Base-by-base conservation (phyloP, 2,329 filamentous ascomycete species). In the Fusarium goolgardi region DNA sequence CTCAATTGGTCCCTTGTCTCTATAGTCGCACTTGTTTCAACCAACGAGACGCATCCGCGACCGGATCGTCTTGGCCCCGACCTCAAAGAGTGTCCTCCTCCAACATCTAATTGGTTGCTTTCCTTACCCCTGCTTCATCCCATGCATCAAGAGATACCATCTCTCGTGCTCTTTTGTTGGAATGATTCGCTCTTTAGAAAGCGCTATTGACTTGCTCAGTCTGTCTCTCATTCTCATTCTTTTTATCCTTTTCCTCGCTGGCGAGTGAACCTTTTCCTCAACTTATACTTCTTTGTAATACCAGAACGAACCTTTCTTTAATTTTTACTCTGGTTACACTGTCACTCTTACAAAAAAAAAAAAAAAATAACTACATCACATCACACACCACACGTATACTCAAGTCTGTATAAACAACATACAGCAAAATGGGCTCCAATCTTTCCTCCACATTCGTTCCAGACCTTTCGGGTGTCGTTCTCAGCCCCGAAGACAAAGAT, bases 391-490 rank as follows among this genome's bases (percentile, higher is more conserved):
- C 15, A 34, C 23, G 40, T n/a, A 34, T 29, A 29, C 27, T 11
- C 27, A 32, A 34, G 21, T 49, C 31, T 11, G 31, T n/a, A 27
- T 16, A 50, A 25, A 23, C 50, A 44, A 16, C 31, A 29, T 29
- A 29, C 27, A 29, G 27, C 32, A 41, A 41, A 31, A 82, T 82
- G 80, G 80, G 80, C 63, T 71, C 70, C 62, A 81, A 81, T 55
- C 79, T 81, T 29, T 82, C 80, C n/a, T 76, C 76, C 29, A 73
- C 71, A 20, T 73, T 78, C 43, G 73, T 75, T 54, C 76, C 77
- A 37, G 80, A 82, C 73, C 79, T 76, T 35, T 81, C 79, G 46
- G 73, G 69, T 53, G 74, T 71, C 46, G 70, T 74, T 50, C 73
- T 80, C 61, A 74, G 75, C 41, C 71, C 74, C 3, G 12, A 69